These are phyloP conservation scores for Cryptococcus maquisensis DNA, from an alignment of 1,284 basidiomycete genomes.

Conservation along the genomic window DNA sequence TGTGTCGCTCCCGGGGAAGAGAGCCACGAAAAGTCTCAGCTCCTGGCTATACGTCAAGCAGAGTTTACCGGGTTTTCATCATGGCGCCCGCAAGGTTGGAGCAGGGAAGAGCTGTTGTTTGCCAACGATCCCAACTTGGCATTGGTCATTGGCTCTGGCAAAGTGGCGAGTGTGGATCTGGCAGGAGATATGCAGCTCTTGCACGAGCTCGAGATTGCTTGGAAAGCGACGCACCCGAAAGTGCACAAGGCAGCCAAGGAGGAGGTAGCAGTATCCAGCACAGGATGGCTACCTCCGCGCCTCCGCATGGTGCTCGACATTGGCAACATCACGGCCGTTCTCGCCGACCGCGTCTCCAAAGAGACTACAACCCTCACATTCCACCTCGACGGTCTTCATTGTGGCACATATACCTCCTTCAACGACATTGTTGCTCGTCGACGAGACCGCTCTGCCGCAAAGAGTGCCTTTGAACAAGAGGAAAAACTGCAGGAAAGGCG, in stretches of 20 bases:
- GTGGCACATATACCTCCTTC: slow-evolving; percentile 29
- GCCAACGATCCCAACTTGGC: slow-evolving; percentile 38
- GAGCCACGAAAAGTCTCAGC: slow-evolving; percentile 24
- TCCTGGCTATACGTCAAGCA: slow-evolving; percentile 32
- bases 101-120: slow-evolving; percentile 35
- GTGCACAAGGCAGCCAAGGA: background rate
- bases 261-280: background rate
- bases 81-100: slow-evolving; percentile 40
- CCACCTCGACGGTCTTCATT: slow-evolving; percentile 28
- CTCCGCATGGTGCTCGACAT: slow-evolving; percentile 33
- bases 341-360: slow-evolving; percentile 31
- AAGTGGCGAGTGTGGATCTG: slow-evolving; percentile 33
- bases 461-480: slow-evolving; percentile 28
- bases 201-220: slow-evolving; percentile 27
- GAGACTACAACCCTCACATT: slow-evolving; percentile 32
- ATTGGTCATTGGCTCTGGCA: slow-evolving; percentile 25
- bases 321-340: slow-evolving; percentile 28
- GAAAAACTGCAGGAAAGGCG: slow-evolving; percentile 21
- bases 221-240: slow-evolving; percentile 12
- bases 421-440: slow-evolving; percentile 28
- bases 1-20: slow-evolving; percentile 32
- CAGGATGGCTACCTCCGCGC: slow-evolving; percentile 25
- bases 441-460: slow-evolving; percentile 13
- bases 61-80: slow-evolving; percentile 36
- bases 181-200: slow-evolving; percentile 36